phyloP scores from a whole-genome alignment of 1,139 yeast genomes.

The Pichia norvegensis region DNA sequence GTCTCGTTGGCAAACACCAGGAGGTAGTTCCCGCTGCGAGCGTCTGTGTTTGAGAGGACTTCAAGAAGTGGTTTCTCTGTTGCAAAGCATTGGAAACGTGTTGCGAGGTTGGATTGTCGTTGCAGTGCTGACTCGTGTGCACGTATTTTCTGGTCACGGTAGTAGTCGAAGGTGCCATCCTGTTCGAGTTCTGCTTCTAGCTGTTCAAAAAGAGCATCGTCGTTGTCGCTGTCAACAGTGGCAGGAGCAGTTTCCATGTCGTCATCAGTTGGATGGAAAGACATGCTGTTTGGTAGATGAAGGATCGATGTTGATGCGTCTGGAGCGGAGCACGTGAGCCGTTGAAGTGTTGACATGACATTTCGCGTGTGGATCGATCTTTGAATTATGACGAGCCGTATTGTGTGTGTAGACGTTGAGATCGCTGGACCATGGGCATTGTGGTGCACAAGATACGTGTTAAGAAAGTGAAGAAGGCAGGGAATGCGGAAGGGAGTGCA shows the following conservation, averaged over 20 bases:
- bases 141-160: constrained; percentile 32
- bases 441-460: not conserved
- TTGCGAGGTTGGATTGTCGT: constrained; percentile 24
- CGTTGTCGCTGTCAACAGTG: constrained; percentile 1
- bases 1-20: constrained; percentile 60
- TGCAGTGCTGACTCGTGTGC: constrained; percentile 30
- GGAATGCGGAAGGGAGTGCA: not conserved
- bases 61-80: constrained; percentile 54
- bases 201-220: constrained; percentile 11
- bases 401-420: too few relatives aligned
- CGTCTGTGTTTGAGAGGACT: constrained; percentile 30
- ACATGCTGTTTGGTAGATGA: not conserved
- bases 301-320: not conserved
- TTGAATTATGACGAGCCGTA: not conserved
- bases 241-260: too few relatives aligned
- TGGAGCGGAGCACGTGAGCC: not conserved
- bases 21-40: constrained; percentile 35
- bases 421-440: not conserved
- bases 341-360: not conserved
- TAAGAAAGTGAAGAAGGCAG: not conserved
- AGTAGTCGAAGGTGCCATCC: constrained; percentile 11
- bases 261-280: not conserved
- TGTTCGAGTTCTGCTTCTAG: constrained; percentile 11
- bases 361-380: too few relatives aligned
- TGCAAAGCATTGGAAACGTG: constrained; percentile 32